phyloP scores from a whole-genome alignment of 2,329 filamentous ascomycete species.

The Fusarium torulosum region DNA sequence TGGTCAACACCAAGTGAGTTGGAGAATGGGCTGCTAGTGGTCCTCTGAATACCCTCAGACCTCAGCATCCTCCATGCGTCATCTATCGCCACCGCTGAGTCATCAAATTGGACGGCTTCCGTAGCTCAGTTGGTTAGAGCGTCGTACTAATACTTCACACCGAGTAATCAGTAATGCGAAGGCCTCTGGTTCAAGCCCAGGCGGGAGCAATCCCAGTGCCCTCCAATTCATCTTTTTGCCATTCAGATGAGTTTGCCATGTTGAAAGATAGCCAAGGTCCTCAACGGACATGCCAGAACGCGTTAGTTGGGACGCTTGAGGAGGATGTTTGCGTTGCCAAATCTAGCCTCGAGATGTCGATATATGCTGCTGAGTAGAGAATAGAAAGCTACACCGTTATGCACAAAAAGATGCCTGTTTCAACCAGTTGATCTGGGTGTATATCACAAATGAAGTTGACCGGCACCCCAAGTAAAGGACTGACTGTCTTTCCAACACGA shows the following conservation, averaged over 20 bases:
- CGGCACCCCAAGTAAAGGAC: no score
- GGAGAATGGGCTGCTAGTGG: neutral
- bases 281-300: no score
- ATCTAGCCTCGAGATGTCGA: no score
- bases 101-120: neutral
- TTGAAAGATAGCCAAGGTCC: no score
- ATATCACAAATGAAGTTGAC: no score
- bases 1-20: neutral
- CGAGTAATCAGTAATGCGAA: neutral
- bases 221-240: neutral
- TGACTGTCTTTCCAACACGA: no score
- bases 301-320: no score
- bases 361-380: no score
- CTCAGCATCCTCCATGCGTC: neutral
- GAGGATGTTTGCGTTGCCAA: no score
- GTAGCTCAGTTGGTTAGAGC: neutral
- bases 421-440: no score
- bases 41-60: neutral
- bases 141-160: neutral
- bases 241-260: neutral
- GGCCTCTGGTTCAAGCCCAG: neutral
- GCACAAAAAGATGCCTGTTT: no score
- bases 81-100: neutral
- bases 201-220: neutral
- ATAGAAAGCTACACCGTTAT: no score